A percentile compares a stretch with the other conserved stretches of the same genome.
Conservation (phyloP, 352 stramenopile genomes). For the Globisporangium ultimum region DNA sequence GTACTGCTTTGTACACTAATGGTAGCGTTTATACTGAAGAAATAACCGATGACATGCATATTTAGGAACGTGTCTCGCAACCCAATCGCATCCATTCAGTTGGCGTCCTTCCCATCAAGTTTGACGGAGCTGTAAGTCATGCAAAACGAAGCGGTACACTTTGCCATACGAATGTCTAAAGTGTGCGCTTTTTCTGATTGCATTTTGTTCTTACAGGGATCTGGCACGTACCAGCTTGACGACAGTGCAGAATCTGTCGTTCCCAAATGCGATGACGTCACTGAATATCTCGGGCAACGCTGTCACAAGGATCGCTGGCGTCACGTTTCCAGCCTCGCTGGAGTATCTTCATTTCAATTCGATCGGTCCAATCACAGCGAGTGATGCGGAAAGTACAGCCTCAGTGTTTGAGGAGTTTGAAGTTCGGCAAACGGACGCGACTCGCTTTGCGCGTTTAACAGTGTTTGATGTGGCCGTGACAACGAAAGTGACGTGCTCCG, state of each 20-base stretch:
- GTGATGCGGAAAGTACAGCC: conserved; percentile 1
- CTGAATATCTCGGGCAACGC: conserved; percentile 39
- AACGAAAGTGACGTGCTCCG: conserved; percentile 20
- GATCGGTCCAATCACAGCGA: neutral
- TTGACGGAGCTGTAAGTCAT: conserved; percentile 29
- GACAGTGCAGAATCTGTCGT: conserved; percentile 28
- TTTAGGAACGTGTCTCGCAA: conserved; percentile 37
- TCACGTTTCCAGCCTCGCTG: conserved; percentile 29
- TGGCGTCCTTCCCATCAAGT: conserved; percentile 18
- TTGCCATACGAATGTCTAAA: neutral
- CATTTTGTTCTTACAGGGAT: conserved; percentile 2
- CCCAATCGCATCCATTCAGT: conserved; percentile 23
- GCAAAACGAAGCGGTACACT: neutral
- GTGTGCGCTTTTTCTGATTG: neutral
- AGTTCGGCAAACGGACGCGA: conserved; percentile 29
- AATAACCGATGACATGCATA: neutral
- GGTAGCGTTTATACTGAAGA: neutral
- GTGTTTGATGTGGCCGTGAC: conserved; percentile 9
- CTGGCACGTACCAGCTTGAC: conserved; percentile 22
- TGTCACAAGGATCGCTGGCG: conserved; percentile 27
- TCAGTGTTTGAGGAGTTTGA: conserved; percentile 34
- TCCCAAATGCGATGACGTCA: conserved; percentile 22
- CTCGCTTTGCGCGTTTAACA: conserved; percentile 17
- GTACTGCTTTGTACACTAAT: conserved; percentile 10
- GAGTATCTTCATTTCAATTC: conserved; percentile 21